Conservation (phyloP, 257 asterid genomes). For the Jacaranda copaia region DNA sequence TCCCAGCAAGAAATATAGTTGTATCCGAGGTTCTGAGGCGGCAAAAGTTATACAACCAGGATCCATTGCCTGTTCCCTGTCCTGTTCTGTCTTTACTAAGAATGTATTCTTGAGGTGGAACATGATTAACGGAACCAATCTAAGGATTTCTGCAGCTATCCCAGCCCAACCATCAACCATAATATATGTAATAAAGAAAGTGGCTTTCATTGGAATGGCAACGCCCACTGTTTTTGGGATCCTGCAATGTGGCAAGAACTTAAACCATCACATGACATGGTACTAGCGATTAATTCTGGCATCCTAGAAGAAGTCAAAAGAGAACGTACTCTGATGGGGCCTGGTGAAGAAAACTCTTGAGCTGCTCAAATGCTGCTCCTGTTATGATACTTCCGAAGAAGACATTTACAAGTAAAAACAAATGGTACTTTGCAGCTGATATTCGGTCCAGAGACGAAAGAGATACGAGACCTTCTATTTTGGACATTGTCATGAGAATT, state of each 20-base stretch:
- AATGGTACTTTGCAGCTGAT: conserved; percentile 81
- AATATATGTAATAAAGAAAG: conserved; percentile 86
- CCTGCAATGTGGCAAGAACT: conserved; percentile 52
- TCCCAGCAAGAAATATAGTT: conserved; percentile 84
- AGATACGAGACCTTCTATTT: conserved; percentile 78
- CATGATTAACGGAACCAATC: conserved; percentile 70
- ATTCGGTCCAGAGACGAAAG: conserved; percentile 82
- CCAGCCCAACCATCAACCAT: conserved; percentile 99
- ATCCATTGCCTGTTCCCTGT: conserved; percentile 89
- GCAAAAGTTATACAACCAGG: conserved; percentile 73
- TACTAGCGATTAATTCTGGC: conserved; percentile 5
- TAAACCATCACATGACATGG: background rate
- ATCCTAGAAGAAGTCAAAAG: conserved; percentile 8
- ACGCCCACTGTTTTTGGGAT: conserved; percentile 88
- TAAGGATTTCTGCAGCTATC: conserved; percentile 82
- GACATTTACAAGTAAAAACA: conserved; percentile 82
- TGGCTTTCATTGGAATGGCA: conserved; percentile 93
- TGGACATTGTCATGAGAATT: conserved; percentile 82
- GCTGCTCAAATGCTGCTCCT: conserved; percentile 97
- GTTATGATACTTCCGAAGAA: conserved; percentile 86
- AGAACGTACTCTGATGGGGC: conserved; percentile 77
- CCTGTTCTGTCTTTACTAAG: conserved; percentile 90
- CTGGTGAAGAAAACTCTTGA: conserved; percentile 68
- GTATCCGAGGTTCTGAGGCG: conserved; percentile 80
- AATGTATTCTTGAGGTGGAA: conserved; percentile 85